phyloP scores from a whole-genome alignment of 2,329 filamentous ascomycete species.

The Stenocarpella maydis region DNA sequence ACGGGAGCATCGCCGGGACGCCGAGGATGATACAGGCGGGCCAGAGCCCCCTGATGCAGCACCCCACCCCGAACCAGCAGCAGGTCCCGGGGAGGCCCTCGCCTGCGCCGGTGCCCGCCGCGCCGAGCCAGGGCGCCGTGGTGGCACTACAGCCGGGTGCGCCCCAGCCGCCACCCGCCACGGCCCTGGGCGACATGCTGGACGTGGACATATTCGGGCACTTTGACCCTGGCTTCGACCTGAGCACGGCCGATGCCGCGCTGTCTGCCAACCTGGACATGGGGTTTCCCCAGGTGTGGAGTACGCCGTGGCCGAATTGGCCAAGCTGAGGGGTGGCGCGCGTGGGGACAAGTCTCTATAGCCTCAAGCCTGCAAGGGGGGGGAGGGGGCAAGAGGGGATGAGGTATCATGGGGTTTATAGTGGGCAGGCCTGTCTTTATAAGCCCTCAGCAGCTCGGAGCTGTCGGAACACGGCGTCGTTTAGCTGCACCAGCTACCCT shows the following conservation, averaged over 20 bases:
- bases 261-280: conserved; percentile 64
- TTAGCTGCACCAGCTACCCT: too few species aligned
- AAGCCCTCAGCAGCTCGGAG: not conserved
- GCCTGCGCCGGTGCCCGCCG: not conserved
- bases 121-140: not conserved
- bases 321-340: not conserved
- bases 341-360: too few species aligned
- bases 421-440: too few species aligned
- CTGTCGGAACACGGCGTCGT: too few species aligned
- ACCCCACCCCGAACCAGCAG: not conserved
- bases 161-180: conserved; percentile 21
- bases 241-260: conserved; percentile 62
- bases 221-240: conserved; percentile 63
- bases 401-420: too few species aligned
- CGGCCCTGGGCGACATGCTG: conserved; percentile 45
- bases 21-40: not conserved
- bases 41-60: not conserved
- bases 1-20: not conserved
- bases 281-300: conserved; percentile 60
- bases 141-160: not conserved
- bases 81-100: not conserved
- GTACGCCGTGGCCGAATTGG: conserved; percentile 36
- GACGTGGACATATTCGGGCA: conserved; percentile 64
- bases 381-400: too few species aligned
- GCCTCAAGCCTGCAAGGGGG: not conserved